These are phyloP conservation scores for Debaryomyces sp. DNA, from an alignment of 1,139 yeast genomes.

Conservation along the genomic window DNA sequence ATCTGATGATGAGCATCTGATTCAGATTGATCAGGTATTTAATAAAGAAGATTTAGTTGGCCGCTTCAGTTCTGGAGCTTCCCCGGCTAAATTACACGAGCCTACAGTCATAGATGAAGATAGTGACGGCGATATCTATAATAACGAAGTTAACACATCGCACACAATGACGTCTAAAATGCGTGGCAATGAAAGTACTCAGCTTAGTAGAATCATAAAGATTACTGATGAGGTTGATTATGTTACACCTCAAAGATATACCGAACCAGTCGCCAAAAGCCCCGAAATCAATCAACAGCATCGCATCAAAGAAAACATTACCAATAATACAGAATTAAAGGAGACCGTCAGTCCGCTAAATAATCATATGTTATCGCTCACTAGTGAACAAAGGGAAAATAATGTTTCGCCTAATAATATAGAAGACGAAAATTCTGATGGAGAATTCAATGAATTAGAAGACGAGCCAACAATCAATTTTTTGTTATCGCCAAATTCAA, in stretches of 20 bases:
- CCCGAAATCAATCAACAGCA: constrained; percentile 43
- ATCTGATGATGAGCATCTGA: constrained; percentile 16
- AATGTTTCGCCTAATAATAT: constrained; percentile 5
- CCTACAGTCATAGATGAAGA: constrained; percentile 26
- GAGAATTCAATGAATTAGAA: constrained; percentile 15
- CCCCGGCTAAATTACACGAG: constrained; percentile 13
- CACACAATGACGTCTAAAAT: not conserved
- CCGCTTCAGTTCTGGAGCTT: constrained; percentile 19
- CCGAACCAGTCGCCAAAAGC: constrained; percentile 46
- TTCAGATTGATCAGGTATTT: constrained; percentile 26
- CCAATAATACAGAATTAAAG: constrained; percentile 15
- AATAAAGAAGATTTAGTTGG: constrained; percentile 30
- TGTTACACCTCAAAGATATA: constrained; percentile 44
- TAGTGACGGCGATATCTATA: constrained; percentile 28
- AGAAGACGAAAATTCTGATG: constrained; percentile 9
- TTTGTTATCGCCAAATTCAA: constrained; percentile 38
- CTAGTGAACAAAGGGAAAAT: not conserved
- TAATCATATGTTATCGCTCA: constrained; percentile 11
- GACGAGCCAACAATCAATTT: constrained; percentile 36
- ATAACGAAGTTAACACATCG: not conserved
- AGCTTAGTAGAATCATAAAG: constrained; percentile 23
- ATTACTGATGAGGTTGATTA: constrained; percentile 21
- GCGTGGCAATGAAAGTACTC: constrained; percentile 20
- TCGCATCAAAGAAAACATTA: constrained; percentile 19
- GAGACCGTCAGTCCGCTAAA: constrained; percentile 30